Base-by-base conservation (phyloP, 257 asterid species). In the Ligustrum vulgare region DNA sequence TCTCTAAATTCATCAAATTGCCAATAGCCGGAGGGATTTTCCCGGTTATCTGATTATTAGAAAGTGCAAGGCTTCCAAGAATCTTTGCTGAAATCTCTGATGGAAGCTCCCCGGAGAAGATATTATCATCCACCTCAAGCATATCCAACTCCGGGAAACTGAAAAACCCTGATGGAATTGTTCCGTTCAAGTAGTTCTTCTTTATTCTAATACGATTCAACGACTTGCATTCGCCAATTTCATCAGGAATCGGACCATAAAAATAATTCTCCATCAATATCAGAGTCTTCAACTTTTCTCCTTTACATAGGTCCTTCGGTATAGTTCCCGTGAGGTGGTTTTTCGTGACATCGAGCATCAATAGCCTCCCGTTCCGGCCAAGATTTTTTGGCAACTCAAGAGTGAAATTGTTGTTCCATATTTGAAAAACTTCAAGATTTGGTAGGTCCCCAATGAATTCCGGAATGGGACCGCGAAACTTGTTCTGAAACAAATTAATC, bases 341-440 rank as follows among this genome's bases (percentile, higher is more conserved):
- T 2, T 75, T 15, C 7, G 98, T 18, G 25, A 92, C 92, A 70
- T 94, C 99, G 25, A 94, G 88, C 5, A 72, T 34, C n/a, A 41
- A 4, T n/a, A 94, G 41, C 80, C 83, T 81, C 15, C 93, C 94
- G 18, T 81, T 94, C 5, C 77, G 56, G 35, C 99, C 99, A 3
- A 94, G 94, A 76, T 89, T 91, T 62, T 85, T 87, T 1, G 99
- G 99, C 71, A 94, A 79, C 1, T 71, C 83, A n/a, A 91, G 64
- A 1, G 99, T 94, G 87, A 95, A 95, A 74, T 93, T 89, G 76
- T 95, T 95, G 69, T 79, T 82, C 97, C 97, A 95, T 43, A 95
- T 85, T 72, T 87, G 91, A 15, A 92, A 77, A 33, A 84, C 88
- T 35, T 93, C 95, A 23, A 95, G 94, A 70, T 89, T 87, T 1